phyloP scores from a whole-genome alignment of 352 stramenopile species.

The Globisporangium polare region DNA sequence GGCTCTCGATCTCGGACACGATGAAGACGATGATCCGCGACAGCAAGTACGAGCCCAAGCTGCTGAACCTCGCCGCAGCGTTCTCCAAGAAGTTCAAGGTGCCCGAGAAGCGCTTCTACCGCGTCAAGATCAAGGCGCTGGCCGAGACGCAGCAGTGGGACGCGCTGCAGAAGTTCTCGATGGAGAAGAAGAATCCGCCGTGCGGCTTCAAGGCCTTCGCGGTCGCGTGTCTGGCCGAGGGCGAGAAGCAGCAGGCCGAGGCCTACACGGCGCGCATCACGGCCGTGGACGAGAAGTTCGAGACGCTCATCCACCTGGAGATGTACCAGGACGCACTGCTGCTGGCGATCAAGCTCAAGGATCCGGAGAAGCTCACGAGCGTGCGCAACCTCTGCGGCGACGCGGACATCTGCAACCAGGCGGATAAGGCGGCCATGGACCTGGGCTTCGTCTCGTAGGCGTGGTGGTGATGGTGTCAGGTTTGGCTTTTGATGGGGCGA shows the following conservation, averaged over 20 bases:
- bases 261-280: slow-evolving; percentile 80
- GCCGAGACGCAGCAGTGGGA: slow-evolving; percentile 86
- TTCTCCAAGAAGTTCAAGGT: slow-evolving; percentile 90
- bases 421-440: slow-evolving; percentile 77
- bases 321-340: slow-evolving; percentile 81
- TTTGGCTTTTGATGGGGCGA: not conserved
- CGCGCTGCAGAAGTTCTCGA: slow-evolving; percentile 82
- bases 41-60: slow-evolving; percentile 80
- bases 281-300: slow-evolving; percentile 81
- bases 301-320: slow-evolving; percentile 82
- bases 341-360: slow-evolving; percentile 82
- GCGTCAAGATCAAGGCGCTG: slow-evolving; percentile 88
- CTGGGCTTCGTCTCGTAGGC: slow-evolving; percentile 71
- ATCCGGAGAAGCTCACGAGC: slow-evolving; percentile 83
- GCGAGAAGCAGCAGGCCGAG: slow-evolving; percentile 81
- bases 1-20: slow-evolving; percentile 83
- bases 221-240: slow-evolving; percentile 68
- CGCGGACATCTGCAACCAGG: slow-evolving; percentile 67
- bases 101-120: slow-evolving; percentile 88
- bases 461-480: slow-evolving; percentile 2
- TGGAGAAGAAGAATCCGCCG: slow-evolving; percentile 82
- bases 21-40: slow-evolving; percentile 77
- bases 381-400: slow-evolving; percentile 79
- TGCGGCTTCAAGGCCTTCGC: slow-evolving; percentile 86
- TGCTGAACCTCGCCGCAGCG: slow-evolving; percentile 53